These are phyloP conservation scores for Phytophthora ramorum DNA, from an alignment of 352 stramenopile species.

Conservation along the genomic window DNA sequence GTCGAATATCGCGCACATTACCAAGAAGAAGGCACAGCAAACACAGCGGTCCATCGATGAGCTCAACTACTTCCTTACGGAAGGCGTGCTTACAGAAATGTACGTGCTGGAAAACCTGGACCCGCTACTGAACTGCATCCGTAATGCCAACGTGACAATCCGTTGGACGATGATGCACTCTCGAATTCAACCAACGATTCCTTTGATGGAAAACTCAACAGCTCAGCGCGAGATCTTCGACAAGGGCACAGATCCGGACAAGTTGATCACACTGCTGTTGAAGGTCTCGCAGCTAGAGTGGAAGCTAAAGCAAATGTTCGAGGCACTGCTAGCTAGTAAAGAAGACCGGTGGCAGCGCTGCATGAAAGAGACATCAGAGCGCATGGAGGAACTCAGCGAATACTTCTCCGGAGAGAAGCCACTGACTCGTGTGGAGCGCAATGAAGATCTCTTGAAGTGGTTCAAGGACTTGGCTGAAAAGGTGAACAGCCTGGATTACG, in stretches of 20 bases:
- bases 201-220: slow-evolving; percentile 88
- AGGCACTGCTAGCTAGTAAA: slow-evolving; percentile 89
- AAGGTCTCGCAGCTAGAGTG: slow-evolving; percentile 95
- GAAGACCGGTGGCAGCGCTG: slow-evolving; percentile 92
- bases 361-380: slow-evolving; percentile 88
- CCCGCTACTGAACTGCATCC: slow-evolving; percentile 91
- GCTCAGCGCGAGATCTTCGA: slow-evolving; percentile 88
- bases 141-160: slow-evolving; percentile 93
- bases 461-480: slow-evolving; percentile 93
- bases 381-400: slow-evolving; percentile 93
- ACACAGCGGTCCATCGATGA: slow-evolving; percentile 89
- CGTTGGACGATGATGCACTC: slow-evolving; percentile 96
- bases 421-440: slow-evolving; percentile 91
- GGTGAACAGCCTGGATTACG: slow-evolving; percentile 91
- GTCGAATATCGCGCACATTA: slow-evolving; percentile 91
- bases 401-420: slow-evolving; percentile 95
- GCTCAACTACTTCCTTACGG: slow-evolving; percentile 91
- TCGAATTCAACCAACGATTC: slow-evolving; percentile 84
- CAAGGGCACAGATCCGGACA: slow-evolving; percentile 81
- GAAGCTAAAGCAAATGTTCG: slow-evolving; percentile 95
- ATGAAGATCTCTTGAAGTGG: slow-evolving; percentile 94
- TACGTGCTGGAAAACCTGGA: slow-evolving; percentile 95
- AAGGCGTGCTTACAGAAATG: slow-evolving; percentile 93
- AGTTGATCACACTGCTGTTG: slow-evolving; percentile 92
- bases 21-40: slow-evolving; percentile 87